A percentile compares a stretch with the other conserved stretches of the same genome.
phyloP scores from a whole-genome alignment of 441 rosid genomes.

The Cnidoscolus chayamansa region DNA sequence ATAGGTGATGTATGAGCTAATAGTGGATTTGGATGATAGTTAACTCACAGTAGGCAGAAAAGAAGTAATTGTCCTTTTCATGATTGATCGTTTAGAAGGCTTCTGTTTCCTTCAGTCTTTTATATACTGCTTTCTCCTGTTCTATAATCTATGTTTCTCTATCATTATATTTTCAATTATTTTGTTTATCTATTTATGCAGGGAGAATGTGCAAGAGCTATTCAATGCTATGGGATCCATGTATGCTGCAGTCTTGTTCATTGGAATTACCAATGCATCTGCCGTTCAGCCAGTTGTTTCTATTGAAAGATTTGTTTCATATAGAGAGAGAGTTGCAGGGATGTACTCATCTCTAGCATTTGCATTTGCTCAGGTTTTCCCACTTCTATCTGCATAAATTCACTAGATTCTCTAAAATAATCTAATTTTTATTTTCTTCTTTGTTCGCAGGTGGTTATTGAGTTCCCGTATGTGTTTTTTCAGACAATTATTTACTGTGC shows the following conservation, averaged over 20 bases:
- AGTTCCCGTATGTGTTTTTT: slow-evolving; percentile 86
- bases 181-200: slow-evolving; percentile 29
- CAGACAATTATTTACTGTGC: slow-evolving; percentile 69
- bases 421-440: neutral
- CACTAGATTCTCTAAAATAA: slow-evolving; percentile 1
- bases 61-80: neutral
- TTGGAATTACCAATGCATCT: slow-evolving; percentile 80
- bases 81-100: neutral
- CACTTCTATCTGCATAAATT: neutral
- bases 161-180: neutral
- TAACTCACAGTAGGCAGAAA: neutral
- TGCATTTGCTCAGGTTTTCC: slow-evolving; percentile 88
- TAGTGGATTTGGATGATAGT: neutral
- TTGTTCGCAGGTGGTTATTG: slow-evolving; percentile 69
- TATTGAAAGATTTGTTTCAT: slow-evolving; percentile 87
- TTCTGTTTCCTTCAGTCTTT: neutral
- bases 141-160: neutral
- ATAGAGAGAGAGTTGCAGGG: slow-evolving; percentile 93
- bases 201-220: slow-evolving; percentile 76
- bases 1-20: neutral
- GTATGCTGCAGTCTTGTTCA: slow-evolving; percentile 84
- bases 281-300: slow-evolving; percentile 97
- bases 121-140: neutral
- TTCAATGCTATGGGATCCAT: slow-evolving; percentile 92
- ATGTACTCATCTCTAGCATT: slow-evolving; percentile 90